Percentiles rank a stretch among this genome's conserved stretches.
These are phyloP conservation scores for Ophiocordyceps camponoti-leonardi DNA, from an alignment of 2,329 filamentous ascomycete genomes.

Conservation along the genomic window DNA sequence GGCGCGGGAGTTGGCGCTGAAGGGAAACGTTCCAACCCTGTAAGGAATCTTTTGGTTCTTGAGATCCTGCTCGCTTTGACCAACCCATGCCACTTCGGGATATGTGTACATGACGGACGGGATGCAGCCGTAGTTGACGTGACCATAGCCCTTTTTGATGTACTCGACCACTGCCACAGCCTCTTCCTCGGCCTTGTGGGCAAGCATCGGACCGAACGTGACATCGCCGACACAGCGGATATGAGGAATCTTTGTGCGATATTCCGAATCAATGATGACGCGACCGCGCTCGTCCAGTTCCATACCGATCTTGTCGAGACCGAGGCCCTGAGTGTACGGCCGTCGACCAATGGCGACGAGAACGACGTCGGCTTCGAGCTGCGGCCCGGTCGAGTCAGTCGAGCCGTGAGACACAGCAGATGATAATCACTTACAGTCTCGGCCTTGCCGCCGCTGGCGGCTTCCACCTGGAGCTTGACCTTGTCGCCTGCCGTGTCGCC, in stretches of 20 bases:
- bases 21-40: conserved; percentile 87
- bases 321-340: conserved; percentile 83
- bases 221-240: conserved; percentile 93
- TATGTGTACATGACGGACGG: conserved; percentile 99
- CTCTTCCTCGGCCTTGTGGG: conserved; percentile 98
- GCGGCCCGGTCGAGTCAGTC: background rate
- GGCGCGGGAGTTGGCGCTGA: conserved; percentile 92
- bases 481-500: conserved; percentile 66
- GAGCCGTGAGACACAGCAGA: background rate
- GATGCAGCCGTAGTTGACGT: conserved; percentile 97
- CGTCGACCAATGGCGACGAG: conserved; percentile 92
- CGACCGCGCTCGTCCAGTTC: conserved; percentile 87
- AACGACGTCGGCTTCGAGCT: conserved; percentile 89
- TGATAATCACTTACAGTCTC: conserved; percentile 49
- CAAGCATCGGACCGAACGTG: conserved; percentile 97
- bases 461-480: conserved; percentile 71
- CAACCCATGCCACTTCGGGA: conserved; percentile 96
- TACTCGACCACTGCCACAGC: conserved; percentile 88
- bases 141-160: conserved; percentile 93
- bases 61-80: conserved; percentile 90
- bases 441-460: conserved; percentile 89
- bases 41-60: conserved; percentile 84
- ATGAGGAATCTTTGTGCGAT: conserved; percentile 93
- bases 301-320: conserved; percentile 83
- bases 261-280: conserved; percentile 94